Evolutionary conservation across 805 yeast species (phyloP).

Genomic region (Schizosaccharomyces octosporus): DNA sequence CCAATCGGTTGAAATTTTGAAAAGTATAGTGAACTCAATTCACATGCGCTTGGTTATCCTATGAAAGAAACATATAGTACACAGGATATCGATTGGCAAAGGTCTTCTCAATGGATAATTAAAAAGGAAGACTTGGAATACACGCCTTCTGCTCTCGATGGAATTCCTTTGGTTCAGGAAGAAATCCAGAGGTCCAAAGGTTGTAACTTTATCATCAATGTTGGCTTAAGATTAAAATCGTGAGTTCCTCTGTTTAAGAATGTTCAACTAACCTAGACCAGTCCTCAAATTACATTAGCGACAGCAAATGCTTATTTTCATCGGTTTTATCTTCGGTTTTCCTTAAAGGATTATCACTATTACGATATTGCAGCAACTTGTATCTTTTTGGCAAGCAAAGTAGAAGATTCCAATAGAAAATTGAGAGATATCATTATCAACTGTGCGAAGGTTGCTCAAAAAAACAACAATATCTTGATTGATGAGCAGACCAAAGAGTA

Average conservation of each 20-base stretch:
- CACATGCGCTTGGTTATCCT: background rate
- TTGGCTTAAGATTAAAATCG: conserved; percentile 21
- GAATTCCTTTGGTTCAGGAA: conserved; percentile 18
- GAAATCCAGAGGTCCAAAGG: conserved; percentile 24
- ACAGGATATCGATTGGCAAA: background rate
- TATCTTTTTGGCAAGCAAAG: conserved; percentile 27
- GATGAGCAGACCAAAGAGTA: conserved; percentile 25
- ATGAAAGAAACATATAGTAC: background rate
- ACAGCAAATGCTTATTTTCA: conserved; percentile 27
- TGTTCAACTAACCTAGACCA: background rate
- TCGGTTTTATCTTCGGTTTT: conserved; percentile 26
- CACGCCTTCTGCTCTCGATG: conserved; percentile 17
- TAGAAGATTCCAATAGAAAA: conserved; percentile 27
- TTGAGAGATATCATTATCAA: conserved; percentile 25
- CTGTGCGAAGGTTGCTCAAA: conserved; percentile 25
- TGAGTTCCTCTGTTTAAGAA: background rate
- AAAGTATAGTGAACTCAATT: no score
- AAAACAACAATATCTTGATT: conserved; percentile 17
- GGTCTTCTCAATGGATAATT: background rate
- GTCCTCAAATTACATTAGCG: conserved; percentile 23
- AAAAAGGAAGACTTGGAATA: background rate
- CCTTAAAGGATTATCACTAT: conserved; percentile 20
- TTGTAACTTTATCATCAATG: conserved; percentile 21
- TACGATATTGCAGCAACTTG: conserved; percentile 27
- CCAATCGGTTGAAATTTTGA: no score